Conservation (phyloP, 768 basidiomycete genomes). For the Phanerodontia chrysosporium region DNA sequence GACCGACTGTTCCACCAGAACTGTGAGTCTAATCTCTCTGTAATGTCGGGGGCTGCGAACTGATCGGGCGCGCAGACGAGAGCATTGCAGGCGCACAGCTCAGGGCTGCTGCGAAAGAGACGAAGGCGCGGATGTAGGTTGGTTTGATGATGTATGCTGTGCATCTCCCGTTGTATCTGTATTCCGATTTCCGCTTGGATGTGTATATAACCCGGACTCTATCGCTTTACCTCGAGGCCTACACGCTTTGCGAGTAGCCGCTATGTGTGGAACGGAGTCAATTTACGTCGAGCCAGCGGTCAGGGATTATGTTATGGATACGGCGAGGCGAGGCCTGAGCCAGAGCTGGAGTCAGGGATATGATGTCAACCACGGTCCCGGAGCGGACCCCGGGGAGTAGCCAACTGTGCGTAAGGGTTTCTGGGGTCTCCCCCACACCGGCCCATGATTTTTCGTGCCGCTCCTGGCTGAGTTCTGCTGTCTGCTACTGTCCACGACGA, state of each 20-base stretch:
- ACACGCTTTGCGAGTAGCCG: background rate
- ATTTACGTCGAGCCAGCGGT: background rate
- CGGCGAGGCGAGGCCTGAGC: background rate
- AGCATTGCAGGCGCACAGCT: constrained; percentile 13
- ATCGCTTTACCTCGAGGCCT: background rate
- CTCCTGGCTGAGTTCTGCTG: background rate
- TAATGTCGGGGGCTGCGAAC: background rate
- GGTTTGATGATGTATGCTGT: background rate
- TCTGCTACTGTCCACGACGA: constrained; percentile 25
- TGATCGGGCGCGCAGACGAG: constrained; percentile 9
- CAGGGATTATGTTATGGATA: background rate
- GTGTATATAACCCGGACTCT: background rate
- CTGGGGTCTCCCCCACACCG: constrained; percentile 6
- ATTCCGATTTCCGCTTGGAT: background rate
- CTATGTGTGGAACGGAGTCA: background rate
- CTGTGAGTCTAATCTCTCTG: constrained; percentile 47
- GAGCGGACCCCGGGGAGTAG: constrained; percentile 1
- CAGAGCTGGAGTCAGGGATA: constrained; percentile 2
- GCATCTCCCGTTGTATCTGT: background rate
- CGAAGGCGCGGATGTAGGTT: constrained; percentile 5
- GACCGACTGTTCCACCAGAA: constrained; percentile 72
- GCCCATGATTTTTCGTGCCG: constrained; percentile 13
- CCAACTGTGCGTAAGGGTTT: background rate
- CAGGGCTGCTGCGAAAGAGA: constrained; percentile 8
- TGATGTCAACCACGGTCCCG: constrained; percentile 11